phyloP scores from a whole-genome alignment of 768 basidiomycete species.

The Trametes elegans region DNA sequence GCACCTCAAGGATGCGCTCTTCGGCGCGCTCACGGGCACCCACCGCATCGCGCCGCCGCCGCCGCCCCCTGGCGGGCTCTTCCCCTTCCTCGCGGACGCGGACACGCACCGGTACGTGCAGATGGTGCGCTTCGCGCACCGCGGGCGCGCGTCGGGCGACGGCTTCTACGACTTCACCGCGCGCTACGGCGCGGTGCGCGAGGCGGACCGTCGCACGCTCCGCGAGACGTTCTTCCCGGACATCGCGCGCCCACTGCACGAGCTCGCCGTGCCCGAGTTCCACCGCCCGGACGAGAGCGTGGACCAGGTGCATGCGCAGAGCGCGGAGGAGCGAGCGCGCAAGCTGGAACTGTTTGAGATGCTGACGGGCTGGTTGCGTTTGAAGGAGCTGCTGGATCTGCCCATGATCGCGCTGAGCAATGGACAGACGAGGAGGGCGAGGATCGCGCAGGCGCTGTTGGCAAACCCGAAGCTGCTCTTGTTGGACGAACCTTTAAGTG shows the following conservation, averaged over 20 bases:
- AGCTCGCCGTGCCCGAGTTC: conserved; percentile 23
- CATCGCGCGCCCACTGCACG: conserved; percentile 26
- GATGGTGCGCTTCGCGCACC: conserved; percentile 68
- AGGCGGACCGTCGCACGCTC: conserved; percentile 79
- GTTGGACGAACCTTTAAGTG: conserved; percentile 91
- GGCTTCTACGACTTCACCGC: conserved; percentile 93
- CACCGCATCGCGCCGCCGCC: conserved; percentile 60
- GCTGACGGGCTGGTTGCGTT: conserved; percentile 53
- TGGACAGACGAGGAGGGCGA: conserved; percentile 86
- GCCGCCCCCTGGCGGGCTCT: conserved; percentile 62
- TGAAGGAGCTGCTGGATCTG: conserved; percentile 68
- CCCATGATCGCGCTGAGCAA: conserved; percentile 86
- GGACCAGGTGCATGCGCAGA: conserved; percentile 14
- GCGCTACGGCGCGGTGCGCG: conserved; percentile 84
- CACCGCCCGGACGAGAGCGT: conserved; percentile 23
- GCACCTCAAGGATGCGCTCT: conserved; percentile 24
- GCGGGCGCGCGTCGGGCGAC: conserved; percentile 52
- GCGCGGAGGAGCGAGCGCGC: conserved; percentile 25
- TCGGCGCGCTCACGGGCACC: conserved; percentile 44
- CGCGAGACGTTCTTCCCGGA: conserved; percentile 67
- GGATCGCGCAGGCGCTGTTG: conserved; percentile 78
- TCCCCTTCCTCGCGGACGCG: conserved; percentile 59
- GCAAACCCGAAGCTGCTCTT: conserved; percentile 69
- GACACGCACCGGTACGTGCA: conserved; percentile 52
- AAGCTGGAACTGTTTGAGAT: conserved; percentile 44